Base-by-base conservation (phyloP, 108 stramenopile genomes). In the Fragilaria radians region DNA sequence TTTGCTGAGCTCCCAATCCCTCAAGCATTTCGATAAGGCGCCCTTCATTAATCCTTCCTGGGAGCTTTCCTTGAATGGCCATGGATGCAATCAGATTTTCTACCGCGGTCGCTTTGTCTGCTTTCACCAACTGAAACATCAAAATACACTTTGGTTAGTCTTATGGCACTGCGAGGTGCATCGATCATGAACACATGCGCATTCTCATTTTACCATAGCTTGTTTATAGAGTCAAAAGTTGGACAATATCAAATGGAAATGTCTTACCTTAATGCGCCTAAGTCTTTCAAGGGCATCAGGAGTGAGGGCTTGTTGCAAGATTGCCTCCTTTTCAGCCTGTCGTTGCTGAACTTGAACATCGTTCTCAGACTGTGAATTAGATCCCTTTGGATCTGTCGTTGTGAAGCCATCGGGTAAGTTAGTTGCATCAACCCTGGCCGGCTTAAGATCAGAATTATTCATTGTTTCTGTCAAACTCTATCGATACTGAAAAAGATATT, bases 11-110 rank as follows among this genome's bases (percentile, higher is more conserved):
- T 7, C 70, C 78, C 27, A 78, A 65, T 46, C 88, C 83, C 70
- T 93, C 92, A 29, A 93, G 67, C 72, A 93, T 89, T 71, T 93
- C 88, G 33, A 89, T 82, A 24, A 93, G 62, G 46, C 83, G 79
- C 9, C 64, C 85, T 68, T 93, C 92, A 29, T 63, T 82, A 36
- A 93, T 82, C 59, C 68, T 73, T 5, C 80, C 80, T n/a, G 82
- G 86, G n/a, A 93, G 51, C 54, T 85, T 83, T 1, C 86, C 81
- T 54, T 71, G 67, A 60, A 89, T 71, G 9, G 92, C 90, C 86
- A 88, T 88, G 42, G 80, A 79, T 14, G 72, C 77, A 42, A 87
- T 78, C 68, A 70, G 59, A 34, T 66, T 70, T 70, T 84, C 79
- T 33, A 89, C 71, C 51, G 70, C 58, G 24, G 82, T 57, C 57